These are phyloP conservation scores for Tetrapyrgos nigripes DNA, from an alignment of 1,284 basidiomycete genomes.

Conservation along the genomic window DNA sequence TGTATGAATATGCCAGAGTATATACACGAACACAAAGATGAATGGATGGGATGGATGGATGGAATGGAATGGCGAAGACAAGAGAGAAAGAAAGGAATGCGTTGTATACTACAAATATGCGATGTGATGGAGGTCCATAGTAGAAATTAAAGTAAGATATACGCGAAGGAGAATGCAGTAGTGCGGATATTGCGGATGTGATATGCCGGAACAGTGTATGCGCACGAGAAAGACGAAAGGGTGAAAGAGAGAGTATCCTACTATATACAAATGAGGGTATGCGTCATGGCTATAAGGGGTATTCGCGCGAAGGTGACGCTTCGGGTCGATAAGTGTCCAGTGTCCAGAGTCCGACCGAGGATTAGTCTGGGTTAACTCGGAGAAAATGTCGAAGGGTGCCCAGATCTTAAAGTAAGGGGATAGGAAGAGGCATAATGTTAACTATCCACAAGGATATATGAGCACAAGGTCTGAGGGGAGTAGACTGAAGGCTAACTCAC, in stretches of 20 bases:
- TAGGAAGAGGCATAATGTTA: slow-evolving; percentile 3
- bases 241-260: too few species aligned
- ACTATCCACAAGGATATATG: background rate
- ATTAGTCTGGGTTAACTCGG: slow-evolving; percentile 8
- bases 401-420: background rate
- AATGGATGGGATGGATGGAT: too few species aligned
- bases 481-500: slow-evolving; percentile 7
- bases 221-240: background rate
- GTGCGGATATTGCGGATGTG: background rate
- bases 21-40: background rate
- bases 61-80: too few species aligned
- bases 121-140: background rate
- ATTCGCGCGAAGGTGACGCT: slow-evolving; percentile 3
- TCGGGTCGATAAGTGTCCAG: background rate
- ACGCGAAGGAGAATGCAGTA: background rate
- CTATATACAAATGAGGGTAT: slow-evolving; percentile 14
- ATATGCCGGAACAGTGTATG: background rate
- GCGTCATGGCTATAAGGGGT: slow-evolving; percentile 10
- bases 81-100: background rate
- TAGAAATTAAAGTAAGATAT: slow-evolving; percentile 1
- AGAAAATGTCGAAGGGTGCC: background rate
- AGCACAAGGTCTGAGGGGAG: background rate
- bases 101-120: background rate
- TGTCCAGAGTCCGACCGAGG: background rate
- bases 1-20: too few species aligned